These are phyloP conservation scores for Penicillium sp. DNA, from an alignment of 2,329 filamentous ascomycete species.

Conservation along the genomic window DNA sequence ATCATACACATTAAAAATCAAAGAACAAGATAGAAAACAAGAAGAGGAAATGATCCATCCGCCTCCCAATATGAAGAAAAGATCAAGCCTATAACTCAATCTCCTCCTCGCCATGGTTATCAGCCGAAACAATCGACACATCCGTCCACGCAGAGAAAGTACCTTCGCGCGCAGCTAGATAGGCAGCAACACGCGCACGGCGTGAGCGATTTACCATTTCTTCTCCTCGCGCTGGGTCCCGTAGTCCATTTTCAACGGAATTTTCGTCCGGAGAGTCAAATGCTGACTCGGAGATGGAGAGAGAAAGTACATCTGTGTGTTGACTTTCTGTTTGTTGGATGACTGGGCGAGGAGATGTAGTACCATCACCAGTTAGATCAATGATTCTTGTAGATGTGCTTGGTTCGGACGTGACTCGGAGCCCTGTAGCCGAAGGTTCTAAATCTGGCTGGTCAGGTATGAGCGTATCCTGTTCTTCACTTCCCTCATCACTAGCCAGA, in stretches of 20 bases:
- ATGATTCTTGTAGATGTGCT: neutral
- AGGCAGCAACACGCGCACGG: constrained; percentile 35
- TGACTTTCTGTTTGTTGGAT: constrained; percentile 17
- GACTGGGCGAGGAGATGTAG: neutral
- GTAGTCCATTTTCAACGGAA: neutral
- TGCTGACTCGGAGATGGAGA: constrained; percentile 19
- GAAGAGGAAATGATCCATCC: neutral
- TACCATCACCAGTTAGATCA: constrained; percentile 1
- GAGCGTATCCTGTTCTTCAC: neutral
- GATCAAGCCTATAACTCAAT: constrained; percentile 37
- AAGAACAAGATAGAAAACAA: neutral
- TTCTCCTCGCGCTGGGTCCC: neutral
- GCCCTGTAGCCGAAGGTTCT: neutral
- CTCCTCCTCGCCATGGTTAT: constrained; percentile 45
- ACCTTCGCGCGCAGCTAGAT: constrained; percentile 41
- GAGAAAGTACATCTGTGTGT: constrained; percentile 19
- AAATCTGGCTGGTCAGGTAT: neutral
- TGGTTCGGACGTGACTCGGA: neutral
- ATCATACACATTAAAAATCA: neutral
- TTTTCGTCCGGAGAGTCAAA: constrained; percentile 9
- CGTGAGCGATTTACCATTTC: constrained; percentile 12
- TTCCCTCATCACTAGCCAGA: neutral
- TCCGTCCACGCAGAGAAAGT: constrained; percentile 45
- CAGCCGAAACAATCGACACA: constrained; percentile 44
- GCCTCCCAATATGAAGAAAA: neutral